Evolutionary conservation across 2,329 filamentous ascomycete species (phyloP).

Genomic region (Mycosphaerella sp.): DNA sequence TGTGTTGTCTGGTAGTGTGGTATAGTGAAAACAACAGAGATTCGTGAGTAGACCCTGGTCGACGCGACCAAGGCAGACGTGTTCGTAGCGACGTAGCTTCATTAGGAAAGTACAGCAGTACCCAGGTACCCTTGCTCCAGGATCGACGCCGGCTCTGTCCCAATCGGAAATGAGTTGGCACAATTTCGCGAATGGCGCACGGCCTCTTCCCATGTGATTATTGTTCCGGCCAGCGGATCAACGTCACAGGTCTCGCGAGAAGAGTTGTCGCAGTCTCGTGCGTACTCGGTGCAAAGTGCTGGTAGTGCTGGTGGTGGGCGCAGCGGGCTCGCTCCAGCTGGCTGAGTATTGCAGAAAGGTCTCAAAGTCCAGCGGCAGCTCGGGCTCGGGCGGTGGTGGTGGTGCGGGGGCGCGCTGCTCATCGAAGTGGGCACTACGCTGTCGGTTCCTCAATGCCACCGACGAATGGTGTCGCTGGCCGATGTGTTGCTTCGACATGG

Average conservation of each 20-base stretch:
- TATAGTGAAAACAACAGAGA: too few relatives aligned
- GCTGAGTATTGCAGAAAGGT: conserved; percentile 2
- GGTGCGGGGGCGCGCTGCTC: conserved; percentile 4
- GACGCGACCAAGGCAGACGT: too few relatives aligned
- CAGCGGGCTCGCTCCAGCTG: conserved; percentile 1
- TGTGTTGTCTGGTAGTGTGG: too few relatives aligned
- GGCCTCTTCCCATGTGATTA: not conserved
- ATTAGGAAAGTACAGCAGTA: too few relatives aligned
- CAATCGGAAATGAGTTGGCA: not conserved
- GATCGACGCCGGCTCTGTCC: too few relatives aligned
- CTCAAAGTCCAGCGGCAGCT: conserved; percentile 2
- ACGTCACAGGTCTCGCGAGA: conserved; percentile 1
- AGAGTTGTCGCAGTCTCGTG: conserved; percentile 3
- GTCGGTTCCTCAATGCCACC: not conserved
- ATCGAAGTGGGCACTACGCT: conserved; percentile 2
- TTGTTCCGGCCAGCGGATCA: not conserved
- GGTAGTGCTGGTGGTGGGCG: conserved; percentile 6
- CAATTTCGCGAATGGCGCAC: not conserved
- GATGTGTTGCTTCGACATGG: not conserved
- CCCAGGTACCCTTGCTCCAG: too few relatives aligned
- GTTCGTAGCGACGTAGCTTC: too few relatives aligned
- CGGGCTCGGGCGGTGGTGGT: not conserved
- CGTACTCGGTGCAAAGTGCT: conserved; percentile 10
- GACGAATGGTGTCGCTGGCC: not conserved
- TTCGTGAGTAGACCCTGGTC: too few relatives aligned